Conservation (phyloP, 2,329 filamentous ascomycete genomes). For the Aureobasidium sp. region DNA sequence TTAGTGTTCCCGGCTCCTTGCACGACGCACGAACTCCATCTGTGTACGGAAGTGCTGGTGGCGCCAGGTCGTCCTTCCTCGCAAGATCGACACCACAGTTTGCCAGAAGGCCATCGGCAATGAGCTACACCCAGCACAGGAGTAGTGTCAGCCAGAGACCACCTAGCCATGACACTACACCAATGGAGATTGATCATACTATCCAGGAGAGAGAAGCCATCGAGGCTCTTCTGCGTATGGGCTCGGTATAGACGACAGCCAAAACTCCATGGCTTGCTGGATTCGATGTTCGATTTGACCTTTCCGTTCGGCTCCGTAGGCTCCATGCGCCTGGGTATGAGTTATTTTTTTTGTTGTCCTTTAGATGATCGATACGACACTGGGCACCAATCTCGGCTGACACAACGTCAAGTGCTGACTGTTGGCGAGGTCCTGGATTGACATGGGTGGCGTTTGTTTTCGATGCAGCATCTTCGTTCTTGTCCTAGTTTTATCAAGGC, state of each 20-base stretch:
- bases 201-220: constrained; percentile 75
- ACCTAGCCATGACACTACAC: neutral
- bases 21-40: constrained; percentile 16
- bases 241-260: constrained; percentile 47
- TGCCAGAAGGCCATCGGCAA: constrained; percentile 11
- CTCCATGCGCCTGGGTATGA: neutral
- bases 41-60: constrained; percentile 11
- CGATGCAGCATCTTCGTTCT: constrained; percentile 12
- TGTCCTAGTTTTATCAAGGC: neutral
- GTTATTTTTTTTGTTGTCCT: constrained; percentile 10
- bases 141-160: neutral
- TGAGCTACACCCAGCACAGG: neutral
- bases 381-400: constrained; percentile 28
- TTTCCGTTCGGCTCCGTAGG: neutral
- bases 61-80: constrained; percentile 16
- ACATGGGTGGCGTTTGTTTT: constrained; percentile 27
- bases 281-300: neutral
- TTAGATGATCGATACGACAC: constrained; percentile 22
- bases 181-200: constrained; percentile 33
- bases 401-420: constrained; percentile 31
- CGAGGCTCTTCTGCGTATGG: constrained; percentile 72
- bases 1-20: constrained; percentile 17
- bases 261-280: neutral
- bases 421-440: constrained; percentile 30
- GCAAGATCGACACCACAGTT: constrained; percentile 10